Evolutionary conservation across 371 early-diverging fungal species (phyloP).

Genomic region (Mortierella sp.): DNA sequence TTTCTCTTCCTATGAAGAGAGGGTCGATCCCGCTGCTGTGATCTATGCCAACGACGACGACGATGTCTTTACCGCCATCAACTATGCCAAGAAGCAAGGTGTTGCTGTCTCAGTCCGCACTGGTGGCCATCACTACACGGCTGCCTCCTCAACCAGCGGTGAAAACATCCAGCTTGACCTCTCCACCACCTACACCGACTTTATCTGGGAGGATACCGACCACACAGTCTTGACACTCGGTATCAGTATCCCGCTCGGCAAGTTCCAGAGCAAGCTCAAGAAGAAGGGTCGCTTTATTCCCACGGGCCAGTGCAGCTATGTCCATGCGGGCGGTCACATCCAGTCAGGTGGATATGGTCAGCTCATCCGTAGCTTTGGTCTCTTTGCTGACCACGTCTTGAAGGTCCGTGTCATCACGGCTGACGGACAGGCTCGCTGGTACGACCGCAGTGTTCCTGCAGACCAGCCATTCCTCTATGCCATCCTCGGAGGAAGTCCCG

Average conservation of each 20-base stretch:
- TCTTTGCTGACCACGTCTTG: slow-evolving; percentile 44
- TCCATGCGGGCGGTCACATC: slow-evolving; percentile 44
- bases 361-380: slow-evolving; percentile 43
- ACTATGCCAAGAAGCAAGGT: slow-evolving; percentile 27
- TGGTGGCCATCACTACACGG: slow-evolving; percentile 51
- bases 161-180: slow-evolving; percentile 47
- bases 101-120: slow-evolving; percentile 44
- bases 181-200: slow-evolving; percentile 33
- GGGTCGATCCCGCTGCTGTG: slow-evolving; percentile 20
- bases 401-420: slow-evolving; percentile 51
- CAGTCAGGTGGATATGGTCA: slow-evolving; percentile 52
- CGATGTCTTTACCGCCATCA: slow-evolving; percentile 40
- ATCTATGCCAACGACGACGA: slow-evolving; percentile 27
- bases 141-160: slow-evolving; percentile 42
- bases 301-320: slow-evolving; percentile 33
- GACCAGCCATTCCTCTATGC: slow-evolving; percentile 38
- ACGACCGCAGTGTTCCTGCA: slow-evolving; percentile 4
- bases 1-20: slow-evolving; percentile 18
- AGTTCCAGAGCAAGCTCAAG: slow-evolving; percentile 27
- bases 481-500: slow-evolving; percentile 46
- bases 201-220: slow-evolving; percentile 33
- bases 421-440: slow-evolving; percentile 14
- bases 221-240: slow-evolving; percentile 28
- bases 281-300: slow-evolving; percentile 28
- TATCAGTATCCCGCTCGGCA: slow-evolving; percentile 28